Percentiles rank a stretch among this genome's conserved stretches.
These are phyloP conservation scores for Colletotrichum karsti DNA, from an alignment of 2,329 filamentous ascomycete species.

Conservation along the genomic window DNA sequence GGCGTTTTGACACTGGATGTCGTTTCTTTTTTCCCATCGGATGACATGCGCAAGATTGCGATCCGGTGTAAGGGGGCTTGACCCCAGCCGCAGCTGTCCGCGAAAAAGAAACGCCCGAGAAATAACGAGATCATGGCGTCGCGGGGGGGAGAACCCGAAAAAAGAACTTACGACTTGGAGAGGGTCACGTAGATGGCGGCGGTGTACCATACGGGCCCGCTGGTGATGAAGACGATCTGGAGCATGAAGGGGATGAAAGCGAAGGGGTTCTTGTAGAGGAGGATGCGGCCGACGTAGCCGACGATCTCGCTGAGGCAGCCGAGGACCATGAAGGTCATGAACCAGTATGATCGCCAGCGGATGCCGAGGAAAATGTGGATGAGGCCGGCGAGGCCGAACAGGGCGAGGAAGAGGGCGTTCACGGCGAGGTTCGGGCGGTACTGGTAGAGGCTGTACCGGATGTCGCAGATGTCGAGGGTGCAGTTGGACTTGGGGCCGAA, in stretches of 20 bases:
- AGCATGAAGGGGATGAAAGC: slow-evolving; percentile 68
- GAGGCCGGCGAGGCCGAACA: slow-evolving; percentile 56
- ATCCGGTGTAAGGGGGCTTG: neutral
- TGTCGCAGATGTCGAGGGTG: slow-evolving; percentile 55
- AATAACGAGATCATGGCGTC: neutral
- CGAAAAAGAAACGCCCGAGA: neutral
- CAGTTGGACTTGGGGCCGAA: slow-evolving; percentile 60
- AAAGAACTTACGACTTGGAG: slow-evolving; percentile 42
- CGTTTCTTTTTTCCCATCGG: slow-evolving; percentile 38
- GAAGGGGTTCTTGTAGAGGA: slow-evolving; percentile 67
- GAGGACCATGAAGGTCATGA: slow-evolving; percentile 59
- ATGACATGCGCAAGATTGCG: slow-evolving; percentile 1
- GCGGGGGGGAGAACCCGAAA: neutral
- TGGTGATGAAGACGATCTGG: slow-evolving; percentile 70
- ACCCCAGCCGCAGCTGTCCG: neutral
- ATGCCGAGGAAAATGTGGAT: slow-evolving; percentile 55
- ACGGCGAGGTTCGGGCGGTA: slow-evolving; percentile 55
- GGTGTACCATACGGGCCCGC: slow-evolving; percentile 56
- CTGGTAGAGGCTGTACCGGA: slow-evolving; percentile 53
- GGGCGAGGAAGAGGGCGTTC: slow-evolving; percentile 50
- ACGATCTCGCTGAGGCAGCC: slow-evolving; percentile 67
- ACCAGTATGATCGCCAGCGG: slow-evolving; percentile 57
- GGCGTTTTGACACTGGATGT: neutral
- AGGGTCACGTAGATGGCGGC: slow-evolving; percentile 75
- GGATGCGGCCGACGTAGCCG: slow-evolving; percentile 69